phyloP scores from a whole-genome alignment of 1,139 yeast species.

The Yamadazyma atmosphaerica region DNA sequence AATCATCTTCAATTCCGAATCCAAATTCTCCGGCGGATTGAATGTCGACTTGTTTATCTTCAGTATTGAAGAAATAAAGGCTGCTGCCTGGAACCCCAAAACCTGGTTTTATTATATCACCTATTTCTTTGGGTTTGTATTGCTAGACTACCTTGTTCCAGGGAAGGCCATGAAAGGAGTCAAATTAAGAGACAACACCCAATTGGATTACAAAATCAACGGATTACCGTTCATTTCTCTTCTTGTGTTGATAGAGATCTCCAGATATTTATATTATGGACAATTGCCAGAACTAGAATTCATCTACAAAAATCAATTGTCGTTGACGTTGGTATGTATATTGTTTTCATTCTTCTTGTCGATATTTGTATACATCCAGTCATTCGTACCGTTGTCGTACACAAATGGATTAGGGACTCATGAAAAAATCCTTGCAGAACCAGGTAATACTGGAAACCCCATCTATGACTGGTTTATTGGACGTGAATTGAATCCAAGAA shows the following conservation, averaged over 20 bases:
- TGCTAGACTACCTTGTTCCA: conserved; percentile 69
- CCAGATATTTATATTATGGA: conserved; percentile 39
- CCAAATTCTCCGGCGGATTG: conserved; percentile 53
- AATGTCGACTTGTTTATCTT: conserved; percentile 41
- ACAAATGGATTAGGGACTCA: conserved; percentile 55
- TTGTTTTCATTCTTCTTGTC: conserved; percentile 67
- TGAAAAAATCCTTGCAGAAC: conserved; percentile 75
- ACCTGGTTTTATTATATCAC: conserved; percentile 66
- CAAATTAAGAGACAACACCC: conserved; percentile 70
- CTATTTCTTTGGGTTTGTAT: conserved; percentile 72
- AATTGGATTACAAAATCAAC: conserved; percentile 74
- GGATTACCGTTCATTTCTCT: conserved; percentile 61
- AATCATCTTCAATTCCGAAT: conserved; percentile 51
- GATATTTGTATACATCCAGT: conserved; percentile 59
- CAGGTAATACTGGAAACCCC: conserved; percentile 79
- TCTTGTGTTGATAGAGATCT: conserved; percentile 45
- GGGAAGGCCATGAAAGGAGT: conserved; percentile 72
- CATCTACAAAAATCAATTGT: conserved; percentile 66
- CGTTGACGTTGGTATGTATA: conserved; percentile 62
- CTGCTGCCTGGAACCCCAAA: conserved; percentile 32
- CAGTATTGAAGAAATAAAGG: conserved; percentile 26
- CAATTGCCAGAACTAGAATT: conserved; percentile 76
- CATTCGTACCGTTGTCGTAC: conserved; percentile 58
- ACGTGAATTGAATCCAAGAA: conserved; percentile 88
- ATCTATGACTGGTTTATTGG: conserved; percentile 97